Base-by-base conservation (phyloP, 768 basidiomycete species). In the Lactifluus echinatus region DNA sequence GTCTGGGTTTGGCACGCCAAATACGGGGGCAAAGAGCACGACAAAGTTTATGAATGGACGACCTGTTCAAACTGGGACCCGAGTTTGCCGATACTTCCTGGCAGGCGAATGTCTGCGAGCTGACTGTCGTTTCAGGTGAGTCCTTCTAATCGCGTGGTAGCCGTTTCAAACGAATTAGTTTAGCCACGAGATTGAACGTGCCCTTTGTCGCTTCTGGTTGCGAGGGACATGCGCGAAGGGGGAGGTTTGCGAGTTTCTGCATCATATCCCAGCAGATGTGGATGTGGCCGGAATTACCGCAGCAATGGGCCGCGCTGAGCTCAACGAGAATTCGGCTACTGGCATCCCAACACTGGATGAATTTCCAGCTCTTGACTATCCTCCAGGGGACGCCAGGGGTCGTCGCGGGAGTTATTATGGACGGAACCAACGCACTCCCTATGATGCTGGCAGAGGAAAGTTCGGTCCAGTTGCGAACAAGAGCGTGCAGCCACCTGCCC, bases 181-280 rank as follows among this genome's bases (percentile, higher is more conserved):
- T 63, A 96, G 94, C 65, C 94, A 96, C 68, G 94, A 97, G 66
- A 80, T 96, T 3, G 94, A 97, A 70, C 82, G 94, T 40, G 94
- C 94, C 1, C 70, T 97, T 21, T 93, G 89, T 73, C 87, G 96
- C 34, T 99, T 99, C 75, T 99, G 96, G 96, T 79, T 99, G 29
- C 82, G 94, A 50, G 95, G 95, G 5, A 93, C 93, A 44, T 99
- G 96, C 67, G 91, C 94, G 29, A 99, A 99, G 70, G 89, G 93
- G 53, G 93, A 95, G 56, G 82, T 80, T 62, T 98, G 94, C 81
- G 96, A 97, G 72, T 98, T 98, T 72, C 72, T 96, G 67, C 94
- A 96, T 67, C 89, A 90, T 68, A 74, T 94, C 4, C 92, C 91
- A 6, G 84, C 88, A 63, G 87, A 93, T 62, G 84, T 88, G 39